Evolutionary conservation across 202 grass and related monocot genomes (phyloP).

Genomic region (Elaeis oleifera): DNA sequence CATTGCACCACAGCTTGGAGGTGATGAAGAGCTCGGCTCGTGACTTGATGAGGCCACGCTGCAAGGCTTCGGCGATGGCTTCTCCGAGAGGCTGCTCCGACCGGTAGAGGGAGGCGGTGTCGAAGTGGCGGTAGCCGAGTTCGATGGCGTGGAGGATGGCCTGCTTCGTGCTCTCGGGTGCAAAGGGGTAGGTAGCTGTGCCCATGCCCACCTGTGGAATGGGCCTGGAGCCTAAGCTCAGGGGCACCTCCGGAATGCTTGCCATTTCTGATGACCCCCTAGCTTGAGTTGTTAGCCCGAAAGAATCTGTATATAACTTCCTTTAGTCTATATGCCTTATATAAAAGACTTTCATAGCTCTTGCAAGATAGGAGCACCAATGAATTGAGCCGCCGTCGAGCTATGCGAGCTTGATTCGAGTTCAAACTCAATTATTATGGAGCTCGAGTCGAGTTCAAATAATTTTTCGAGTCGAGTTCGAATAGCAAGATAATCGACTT

Average conservation of each 20-base stretch:
- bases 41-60: constrained; percentile 28
- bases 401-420: no score
- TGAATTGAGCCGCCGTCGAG: accelerated
- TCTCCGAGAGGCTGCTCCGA: constrained; percentile 38
- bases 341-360: no score
- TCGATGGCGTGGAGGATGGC: constrained; percentile 43
- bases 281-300: no score
- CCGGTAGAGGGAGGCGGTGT: constrained; percentile 33
- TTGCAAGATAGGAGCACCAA: no score
- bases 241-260: no score
- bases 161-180: constrained; percentile 1
- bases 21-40: constrained; percentile 49
- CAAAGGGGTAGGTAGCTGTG: constrained; percentile 15
- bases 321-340: no score
- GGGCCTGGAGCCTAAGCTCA: neutral
- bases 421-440: no score
- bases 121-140: constrained; percentile 48
- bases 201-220: constrained; percentile 51
- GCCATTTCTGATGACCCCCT: no score
- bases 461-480: no score
- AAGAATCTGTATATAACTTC: no score
- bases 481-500: no score
- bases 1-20: constrained; percentile 50
- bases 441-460: no score
- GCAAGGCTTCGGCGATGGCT: constrained; percentile 29